Evolutionary conservation across 1,284 basidiomycete genomes (phyloP), one percentile per base, ranked within the genome.

Genomic region (Cryptococcus jaspeensis): DNA sequence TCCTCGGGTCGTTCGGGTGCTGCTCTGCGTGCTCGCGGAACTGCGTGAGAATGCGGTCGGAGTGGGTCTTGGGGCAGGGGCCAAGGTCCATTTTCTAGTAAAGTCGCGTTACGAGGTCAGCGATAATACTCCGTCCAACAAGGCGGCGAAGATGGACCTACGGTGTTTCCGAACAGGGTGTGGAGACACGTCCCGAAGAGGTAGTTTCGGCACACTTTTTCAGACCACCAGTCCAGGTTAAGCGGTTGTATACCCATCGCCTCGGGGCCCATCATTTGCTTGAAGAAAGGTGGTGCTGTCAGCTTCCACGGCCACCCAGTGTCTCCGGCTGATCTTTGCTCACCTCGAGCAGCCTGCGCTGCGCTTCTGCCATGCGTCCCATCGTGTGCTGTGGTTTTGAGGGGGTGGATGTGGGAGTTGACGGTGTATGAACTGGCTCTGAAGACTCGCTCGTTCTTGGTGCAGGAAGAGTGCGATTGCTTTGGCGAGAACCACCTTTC

Each of bases 221-320:
- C 91, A 77, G 96, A 92, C 58, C 88, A 90, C 88, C 96, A 98
- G 60, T 89, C 87, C 61, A 98, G 82, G 79, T 97, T 93, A 64
- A 89, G 87, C 66, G 91, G 91, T 47, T 90, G 87, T 50, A 93
- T 87, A 66, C 93, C 93, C 91, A 97, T 95, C 15, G 94, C 92
- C 79, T 97, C 94, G 43, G 92, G 90, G n/a, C 92, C 92, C 92
- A 96, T 95, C 92, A 96, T 94, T 93, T 94, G 92, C 90, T 94
- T n/a, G 16, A 7, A 5, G 2, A n/a, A n/a, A 37, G 20, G 36
- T 28, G 43, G 20, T 32, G 28, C 28, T n/a, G 25, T 36, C 22
- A 50, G 37, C 18, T 9, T 39, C 11, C n/a, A 18, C 43, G 2
- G 40, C 28, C 3, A 38, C n/a, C 8, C n/a, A n/a, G n/a, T n/a